phyloP scores from a whole-genome alignment of 148 eudicot genomes.

The Nepenthes mirabilis region DNA sequence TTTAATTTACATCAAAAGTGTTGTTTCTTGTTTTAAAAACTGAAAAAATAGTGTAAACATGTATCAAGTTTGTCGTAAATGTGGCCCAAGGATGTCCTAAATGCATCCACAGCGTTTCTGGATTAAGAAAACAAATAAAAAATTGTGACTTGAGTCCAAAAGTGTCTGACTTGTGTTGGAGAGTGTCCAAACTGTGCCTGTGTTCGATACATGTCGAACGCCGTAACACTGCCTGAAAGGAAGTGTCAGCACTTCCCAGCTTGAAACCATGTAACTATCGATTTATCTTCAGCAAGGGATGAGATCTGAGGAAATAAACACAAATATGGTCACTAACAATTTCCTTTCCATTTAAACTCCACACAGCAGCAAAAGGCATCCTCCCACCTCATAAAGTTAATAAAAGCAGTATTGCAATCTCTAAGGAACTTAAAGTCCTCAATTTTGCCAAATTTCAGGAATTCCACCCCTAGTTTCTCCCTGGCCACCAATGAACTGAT shows the following conservation, averaged over 20 bases:
- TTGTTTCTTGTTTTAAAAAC: no score
- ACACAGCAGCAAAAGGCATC: slow-evolving; percentile 71
- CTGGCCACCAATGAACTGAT: slow-evolving; percentile 49
- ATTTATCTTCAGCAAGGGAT: slow-evolving; percentile 59
- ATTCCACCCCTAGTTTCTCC: slow-evolving; percentile 69
- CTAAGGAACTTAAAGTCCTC: slow-evolving; percentile 72
- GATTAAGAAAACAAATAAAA: no score
- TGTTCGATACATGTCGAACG: neutral
- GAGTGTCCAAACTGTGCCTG: no score
- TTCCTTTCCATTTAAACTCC: slow-evolving; percentile 57
- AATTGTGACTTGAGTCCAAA: no score
- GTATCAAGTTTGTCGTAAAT: no score
- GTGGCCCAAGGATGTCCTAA: no score
- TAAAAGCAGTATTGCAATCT: slow-evolving; percentile 71
- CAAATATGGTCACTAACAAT: slow-evolving; percentile 57
- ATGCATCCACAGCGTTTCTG: no score
- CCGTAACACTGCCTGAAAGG: neutral
- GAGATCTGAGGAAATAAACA: slow-evolving; percentile 84
- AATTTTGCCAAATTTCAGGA: slow-evolving; percentile 60
- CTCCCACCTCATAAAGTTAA: slow-evolving; percentile 56
- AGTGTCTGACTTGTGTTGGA: no score
- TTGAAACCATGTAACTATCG: neutral
- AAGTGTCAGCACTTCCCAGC: neutral
- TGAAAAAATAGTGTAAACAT: no score
- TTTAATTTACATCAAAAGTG: no score